phyloP scores from a whole-genome alignment of 805 yeast genomes.

The Geotrichum ghanense region DNA sequence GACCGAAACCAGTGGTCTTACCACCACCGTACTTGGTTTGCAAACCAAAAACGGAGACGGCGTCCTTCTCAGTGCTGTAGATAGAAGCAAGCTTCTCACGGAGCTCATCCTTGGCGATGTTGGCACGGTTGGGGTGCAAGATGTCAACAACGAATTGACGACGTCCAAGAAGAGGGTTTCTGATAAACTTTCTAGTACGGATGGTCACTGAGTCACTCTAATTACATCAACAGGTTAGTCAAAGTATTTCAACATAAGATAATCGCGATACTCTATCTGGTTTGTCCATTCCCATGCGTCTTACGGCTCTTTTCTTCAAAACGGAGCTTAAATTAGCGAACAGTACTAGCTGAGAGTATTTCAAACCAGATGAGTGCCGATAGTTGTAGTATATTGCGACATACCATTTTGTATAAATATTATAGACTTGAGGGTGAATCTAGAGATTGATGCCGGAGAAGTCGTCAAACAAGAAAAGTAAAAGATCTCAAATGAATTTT shows the following conservation, averaged over 20 bases:
- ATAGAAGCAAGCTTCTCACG: slow-evolving; percentile 83
- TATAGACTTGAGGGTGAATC: slow-evolving; percentile 2
- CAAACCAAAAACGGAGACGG: slow-evolving; percentile 97
- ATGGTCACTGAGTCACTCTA: slow-evolving; percentile 99
- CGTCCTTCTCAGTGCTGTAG: slow-evolving; percentile 87
- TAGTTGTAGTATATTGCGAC: too few relatives aligned
- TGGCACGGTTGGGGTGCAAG: slow-evolving; percentile 98
- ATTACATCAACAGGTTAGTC: too few relatives aligned
- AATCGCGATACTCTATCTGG: too few relatives aligned
- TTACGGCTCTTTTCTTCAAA: too few relatives aligned
- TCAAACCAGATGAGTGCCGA: too few relatives aligned
- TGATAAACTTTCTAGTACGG: slow-evolving; percentile 98
- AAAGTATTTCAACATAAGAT: too few relatives aligned
- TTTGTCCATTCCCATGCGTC: too few relatives aligned
- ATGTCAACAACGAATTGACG: slow-evolving; percentile 99
- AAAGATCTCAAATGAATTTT: not conserved
- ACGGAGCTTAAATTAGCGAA: too few relatives aligned
- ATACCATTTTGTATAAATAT: slow-evolving; percentile 1
- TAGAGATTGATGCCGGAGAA: slow-evolving; percentile 1
- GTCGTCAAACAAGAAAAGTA: not conserved
- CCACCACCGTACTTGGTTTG: slow-evolving; percentile 99
- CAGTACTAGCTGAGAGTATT: too few relatives aligned
- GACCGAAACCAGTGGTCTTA: slow-evolving; percentile 98
- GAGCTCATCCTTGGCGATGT: slow-evolving; percentile 98
- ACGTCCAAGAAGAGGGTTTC: slow-evolving; percentile 98